Evolutionary conservation across 805 yeast species (phyloP), one percentile per base, ranked within the genome.

Genomic region (Sungouiozyma ichnusensis): DNA sequence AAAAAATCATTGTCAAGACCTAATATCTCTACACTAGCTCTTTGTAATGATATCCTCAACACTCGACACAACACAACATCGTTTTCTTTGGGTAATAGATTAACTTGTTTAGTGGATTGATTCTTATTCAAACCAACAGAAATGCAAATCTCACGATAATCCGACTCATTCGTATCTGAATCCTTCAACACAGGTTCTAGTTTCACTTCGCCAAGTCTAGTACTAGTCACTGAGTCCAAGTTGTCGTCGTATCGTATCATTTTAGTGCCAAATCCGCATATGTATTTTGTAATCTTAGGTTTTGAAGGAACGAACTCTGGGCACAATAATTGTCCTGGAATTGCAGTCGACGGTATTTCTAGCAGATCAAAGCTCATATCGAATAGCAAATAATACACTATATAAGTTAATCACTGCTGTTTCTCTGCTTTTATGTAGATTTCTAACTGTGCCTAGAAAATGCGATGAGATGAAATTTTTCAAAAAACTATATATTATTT

Each of bases 281-380:
- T 55, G 51, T 72, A 85, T 44, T 68, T 42, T 16, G 44, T 47
- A 3, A 47, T 38, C 9, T 33, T 39, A n/a, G 44, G 43, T 13
- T 39, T 40, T 18, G 32, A 16, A 13, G 62, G 42, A 7, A 69
- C 68, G 51, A 65, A 69, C 5, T 70, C 64, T 1, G 92, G 88
- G 16, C 78, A 72, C 18, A 86, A 67, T 35, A 80, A 73, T 52
- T 86, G 95, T 0, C 96, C 95, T 1, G 96, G 95, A n/a, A 79
- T 68, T 2, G 73, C 85, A 32, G 58, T 57, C 27, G 66, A 62
- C 16, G 81, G 79, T 14, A 56, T 35, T 18, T 39, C 35, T 24
- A 24, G 9, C 11, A 7, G 9, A 11, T 24, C 29, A 24, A 11
- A 24, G 29, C 29, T 24, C 29, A 24, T 24, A 24, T 6, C 11